phyloP scores from a whole-genome alignment of 139 green algal species.

The Gonium pectorale region DNA sequence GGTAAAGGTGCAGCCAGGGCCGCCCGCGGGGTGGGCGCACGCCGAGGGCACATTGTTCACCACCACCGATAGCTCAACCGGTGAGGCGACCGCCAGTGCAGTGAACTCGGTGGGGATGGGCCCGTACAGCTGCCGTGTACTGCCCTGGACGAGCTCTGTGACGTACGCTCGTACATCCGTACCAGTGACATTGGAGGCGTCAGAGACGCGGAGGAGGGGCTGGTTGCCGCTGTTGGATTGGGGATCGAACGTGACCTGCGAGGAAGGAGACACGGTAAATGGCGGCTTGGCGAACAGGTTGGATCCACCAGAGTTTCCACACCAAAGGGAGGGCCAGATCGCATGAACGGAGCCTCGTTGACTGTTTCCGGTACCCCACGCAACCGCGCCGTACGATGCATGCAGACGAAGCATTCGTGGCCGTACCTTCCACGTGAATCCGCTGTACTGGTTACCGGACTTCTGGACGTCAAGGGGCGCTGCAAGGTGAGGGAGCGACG shows the following conservation, averaged over 20 bases:
- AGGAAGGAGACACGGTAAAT: not conserved
- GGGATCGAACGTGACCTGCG: not conserved
- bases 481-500: no score
- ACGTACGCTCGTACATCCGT: not conserved
- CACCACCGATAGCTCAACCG: not conserved
- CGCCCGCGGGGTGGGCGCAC: not conserved
- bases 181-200: not conserved
- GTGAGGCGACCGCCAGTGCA: not conserved
- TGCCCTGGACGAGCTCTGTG: not conserved
- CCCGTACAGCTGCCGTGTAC: not conserved
- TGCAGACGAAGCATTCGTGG: no score
- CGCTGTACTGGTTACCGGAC: no score
- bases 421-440: no score
- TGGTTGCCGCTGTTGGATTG: not conserved
- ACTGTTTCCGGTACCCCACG: no score
- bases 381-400: no score
- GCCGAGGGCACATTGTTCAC: constrained; percentile 32
- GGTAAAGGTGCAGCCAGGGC: constrained; percentile 27
- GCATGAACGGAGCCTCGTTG: no score
- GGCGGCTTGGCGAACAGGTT: no score
- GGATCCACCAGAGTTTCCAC: no score
- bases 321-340: no score
- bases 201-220: not conserved
- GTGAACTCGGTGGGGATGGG: not conserved
- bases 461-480: no score